Conservation (phyloP, 495 filamentous ascomycete genomes). For the Lophiotrema nucula region DNA sequence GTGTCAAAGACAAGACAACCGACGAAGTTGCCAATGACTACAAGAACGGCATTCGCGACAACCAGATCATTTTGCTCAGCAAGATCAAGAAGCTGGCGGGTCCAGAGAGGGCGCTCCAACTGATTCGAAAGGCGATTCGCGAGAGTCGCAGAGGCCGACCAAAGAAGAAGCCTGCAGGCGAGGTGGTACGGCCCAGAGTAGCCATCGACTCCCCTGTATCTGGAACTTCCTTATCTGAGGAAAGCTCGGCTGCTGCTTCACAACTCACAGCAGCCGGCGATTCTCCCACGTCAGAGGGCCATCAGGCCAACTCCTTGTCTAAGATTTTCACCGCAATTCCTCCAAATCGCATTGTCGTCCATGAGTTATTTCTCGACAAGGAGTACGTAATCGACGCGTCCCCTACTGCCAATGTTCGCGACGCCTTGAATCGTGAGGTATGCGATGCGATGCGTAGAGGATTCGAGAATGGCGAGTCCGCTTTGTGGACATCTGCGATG, state of each 20-base stretch:
- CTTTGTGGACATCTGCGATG: constrained; percentile 75
- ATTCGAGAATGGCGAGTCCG: constrained; percentile 67
- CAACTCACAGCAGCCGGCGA: constrained; percentile 14
- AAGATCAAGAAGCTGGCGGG: constrained; percentile 88
- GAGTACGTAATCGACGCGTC: constrained; percentile 63
- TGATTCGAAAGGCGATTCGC: constrained; percentile 80
- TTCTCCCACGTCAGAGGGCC: constrained; percentile 12
- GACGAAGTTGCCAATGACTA: constrained; percentile 88
- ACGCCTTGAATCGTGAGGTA: constrained; percentile 61
- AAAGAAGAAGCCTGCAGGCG: constrained; percentile 67
- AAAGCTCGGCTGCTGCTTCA: constrained; percentile 26
- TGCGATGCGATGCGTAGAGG: constrained; percentile 75
- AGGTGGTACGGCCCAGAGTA: constrained; percentile 62
- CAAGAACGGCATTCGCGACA: constrained; percentile 86
- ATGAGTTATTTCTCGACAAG: constrained; percentile 89
- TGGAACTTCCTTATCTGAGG: constrained; percentile 20
- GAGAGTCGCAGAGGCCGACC: constrained; percentile 70
- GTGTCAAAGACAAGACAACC: constrained; percentile 84
- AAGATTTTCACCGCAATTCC: constrained; percentile 66
- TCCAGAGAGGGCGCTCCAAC: constrained; percentile 70
- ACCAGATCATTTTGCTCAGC: constrained; percentile 84
- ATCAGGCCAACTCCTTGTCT: constrained; percentile 43
- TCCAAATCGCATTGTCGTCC: constrained; percentile 79
- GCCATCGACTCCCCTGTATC: constrained; percentile 37
- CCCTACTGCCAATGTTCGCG: constrained; percentile 45